Base-by-base conservation (phyloP, 352 stramenopile genomes). In the Pythium folliculosum region DNA sequence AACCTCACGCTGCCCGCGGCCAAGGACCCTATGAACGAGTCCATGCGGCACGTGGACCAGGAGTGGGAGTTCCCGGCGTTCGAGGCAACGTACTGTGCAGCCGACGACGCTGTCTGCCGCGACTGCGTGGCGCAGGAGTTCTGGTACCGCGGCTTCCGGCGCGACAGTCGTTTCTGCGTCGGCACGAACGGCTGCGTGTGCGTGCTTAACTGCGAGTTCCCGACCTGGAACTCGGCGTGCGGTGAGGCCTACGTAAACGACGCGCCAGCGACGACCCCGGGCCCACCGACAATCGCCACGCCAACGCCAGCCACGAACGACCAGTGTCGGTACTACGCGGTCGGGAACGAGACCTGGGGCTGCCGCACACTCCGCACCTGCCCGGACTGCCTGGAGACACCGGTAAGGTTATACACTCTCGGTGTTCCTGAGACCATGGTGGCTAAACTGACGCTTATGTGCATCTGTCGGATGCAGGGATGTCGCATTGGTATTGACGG, bases 81-180 rank as follows among this genome's bases (percentile, higher is more conserved):
- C 23, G 9, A 47, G 4, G 22, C 21, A 2, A 14, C 16, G 3
- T 70, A 70, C 55, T 70, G 57, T 45, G 5, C 25, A 3, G 14
- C 25, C 10, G 32, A 43, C 13, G 64, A 71, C 44, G 13, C 64
- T 8, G 27, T 60, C 2, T 71, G 64, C 37, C 21, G 10, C 10
- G 3, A 32, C 4, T 71, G 57, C 37, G 8, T 21, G 8, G 3
- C 22, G 8, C 10, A 49, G 1, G 25, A 22, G 27, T 71, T 48
- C 21, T 66, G 56, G 56, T 5, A 61, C 3, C 17, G 22, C 12
- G 22, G 22, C 2, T 21, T 37, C 17, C 2, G 5, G 2, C 10
- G 22, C 22, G 64, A 66, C 43, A 71, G 56, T 61, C 64, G 56
- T 14, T 71, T 63, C 30, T 71, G 57, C 32, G 56, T 71, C 3